These are phyloP conservation scores for Botryococcus braunii DNA, from an alignment of 163 green algal species.

Conservation along the genomic window DNA sequence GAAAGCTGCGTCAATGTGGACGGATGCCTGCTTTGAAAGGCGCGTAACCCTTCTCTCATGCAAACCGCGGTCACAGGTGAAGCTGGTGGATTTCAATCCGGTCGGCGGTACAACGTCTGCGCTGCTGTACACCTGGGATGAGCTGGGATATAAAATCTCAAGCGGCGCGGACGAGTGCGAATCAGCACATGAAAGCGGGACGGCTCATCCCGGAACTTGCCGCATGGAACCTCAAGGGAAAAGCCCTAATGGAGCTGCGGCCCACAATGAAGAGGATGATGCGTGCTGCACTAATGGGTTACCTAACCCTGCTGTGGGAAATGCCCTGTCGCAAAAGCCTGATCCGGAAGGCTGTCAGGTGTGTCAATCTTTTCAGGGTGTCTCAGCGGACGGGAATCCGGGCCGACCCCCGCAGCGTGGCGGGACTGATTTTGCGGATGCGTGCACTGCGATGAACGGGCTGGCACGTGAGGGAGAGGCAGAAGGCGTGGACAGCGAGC, in stretches of 20 bases:
- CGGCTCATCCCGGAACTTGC: neutral
- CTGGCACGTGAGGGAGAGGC: neutral
- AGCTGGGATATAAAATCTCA: constrained; percentile 49
- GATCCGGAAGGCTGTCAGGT: neutral
- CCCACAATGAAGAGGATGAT: no score
- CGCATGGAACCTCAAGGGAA: neutral
- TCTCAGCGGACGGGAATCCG: neutral
- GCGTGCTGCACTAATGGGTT: neutral
- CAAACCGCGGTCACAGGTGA: constrained; percentile 32
- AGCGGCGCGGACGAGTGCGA: neutral
- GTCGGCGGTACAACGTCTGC: constrained; percentile 61
- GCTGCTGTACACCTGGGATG: constrained; percentile 85
- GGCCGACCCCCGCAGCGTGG: neutral
- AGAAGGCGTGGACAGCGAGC: neutral
- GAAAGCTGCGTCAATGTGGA: no score
- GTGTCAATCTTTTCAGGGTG: neutral
- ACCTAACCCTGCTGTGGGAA: no score
- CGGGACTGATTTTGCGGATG: neutral
- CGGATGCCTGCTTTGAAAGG: no score
- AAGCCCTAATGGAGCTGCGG: neutral
- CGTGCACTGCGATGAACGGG: neutral
- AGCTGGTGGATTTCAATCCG: constrained; percentile 89
- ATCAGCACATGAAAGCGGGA: neutral
- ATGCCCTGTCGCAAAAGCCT: neutral
- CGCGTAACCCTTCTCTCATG: no score